A percentile compares a stretch with the other conserved stretches of the same genome.
phyloP scores from a whole-genome alignment of 306 rosid genomes.

The Glycyrrhiza uralensis region DNA sequence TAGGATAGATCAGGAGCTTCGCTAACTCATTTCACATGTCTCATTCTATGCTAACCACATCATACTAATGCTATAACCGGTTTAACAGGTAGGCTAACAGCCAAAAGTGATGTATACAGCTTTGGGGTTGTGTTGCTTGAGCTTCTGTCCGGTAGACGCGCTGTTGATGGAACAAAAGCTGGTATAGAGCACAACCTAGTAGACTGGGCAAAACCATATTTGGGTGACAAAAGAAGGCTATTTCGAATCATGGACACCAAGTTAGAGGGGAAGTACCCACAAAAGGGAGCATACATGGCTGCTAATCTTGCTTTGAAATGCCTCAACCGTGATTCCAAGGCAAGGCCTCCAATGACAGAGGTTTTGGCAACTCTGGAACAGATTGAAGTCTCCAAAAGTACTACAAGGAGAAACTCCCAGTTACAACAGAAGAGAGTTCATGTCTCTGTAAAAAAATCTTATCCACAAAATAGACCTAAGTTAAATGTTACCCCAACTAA shows the following conservation, averaged over 20 bases:
- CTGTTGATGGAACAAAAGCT: constrained; percentile 68
- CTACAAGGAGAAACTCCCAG: constrained; percentile 38
- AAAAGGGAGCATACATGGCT: constrained; percentile 64
- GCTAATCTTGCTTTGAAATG: constrained; percentile 69
- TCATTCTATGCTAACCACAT: background rate
- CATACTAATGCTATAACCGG: constrained; percentile 6
- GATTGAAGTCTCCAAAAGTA: constrained; percentile 52
- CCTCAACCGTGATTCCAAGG: constrained; percentile 59
- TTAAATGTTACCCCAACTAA: constrained; percentile 40
- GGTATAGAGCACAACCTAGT: constrained; percentile 75
- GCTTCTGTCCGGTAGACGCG: constrained; percentile 73
- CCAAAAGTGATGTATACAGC: constrained; percentile 85
- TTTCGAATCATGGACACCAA: constrained; percentile 90
- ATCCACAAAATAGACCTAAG: constrained; percentile 39
- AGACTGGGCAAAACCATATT: constrained; percentile 78
- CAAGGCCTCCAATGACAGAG: constrained; percentile 75
- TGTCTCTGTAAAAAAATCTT: constrained; percentile 33
- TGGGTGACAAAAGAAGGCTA: constrained; percentile 68
- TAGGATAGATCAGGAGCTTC: background rate
- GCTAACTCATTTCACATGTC: background rate
- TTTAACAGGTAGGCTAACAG: constrained; percentile 69
- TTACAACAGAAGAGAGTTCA: constrained; percentile 35
- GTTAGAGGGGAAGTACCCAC: constrained; percentile 77
- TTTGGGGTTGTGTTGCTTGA: constrained; percentile 87
- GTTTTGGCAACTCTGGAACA: constrained; percentile 62